Conservation (phyloP, 345 rosid species). For the Trapa bicornis region DNA sequence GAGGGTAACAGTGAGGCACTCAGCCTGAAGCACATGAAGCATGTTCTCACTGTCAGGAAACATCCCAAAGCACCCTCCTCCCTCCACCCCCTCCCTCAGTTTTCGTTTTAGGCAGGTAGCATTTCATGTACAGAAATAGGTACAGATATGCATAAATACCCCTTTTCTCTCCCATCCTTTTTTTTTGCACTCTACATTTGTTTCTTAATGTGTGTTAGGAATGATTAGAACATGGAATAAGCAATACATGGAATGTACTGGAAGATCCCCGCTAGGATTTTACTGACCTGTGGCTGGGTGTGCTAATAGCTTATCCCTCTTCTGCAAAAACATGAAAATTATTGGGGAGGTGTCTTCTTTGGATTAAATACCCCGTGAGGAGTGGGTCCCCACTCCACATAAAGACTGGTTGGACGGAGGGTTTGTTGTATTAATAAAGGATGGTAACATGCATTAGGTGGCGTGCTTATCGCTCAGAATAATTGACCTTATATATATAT, state of each 20-base stretch:
- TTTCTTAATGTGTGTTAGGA: no score
- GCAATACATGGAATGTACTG: no score
- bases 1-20: background rate
- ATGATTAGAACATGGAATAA: no score
- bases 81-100: no score
- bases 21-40: conserved; percentile 3
- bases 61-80: background rate
- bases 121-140: no score
- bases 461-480: conserved; percentile 1
- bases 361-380: background rate
- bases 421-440: background rate
- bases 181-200: no score
- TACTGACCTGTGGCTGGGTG: background rate
- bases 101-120: background rate
- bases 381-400: background rate
- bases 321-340: background rate
- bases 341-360: background rate
- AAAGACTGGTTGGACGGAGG: background rate
- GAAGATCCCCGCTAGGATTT: no score
- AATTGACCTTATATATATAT: conserved; percentile 7
- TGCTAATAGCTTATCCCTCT: background rate
- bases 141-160: no score
- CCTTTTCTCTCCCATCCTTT: no score
- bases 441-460: conserved; percentile 3
- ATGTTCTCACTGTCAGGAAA: conserved; percentile 5